These are phyloP conservation scores for Solanum hybrid DNA, from an alignment of 305 asterid genomes.

Conservation along the genomic window DNA sequence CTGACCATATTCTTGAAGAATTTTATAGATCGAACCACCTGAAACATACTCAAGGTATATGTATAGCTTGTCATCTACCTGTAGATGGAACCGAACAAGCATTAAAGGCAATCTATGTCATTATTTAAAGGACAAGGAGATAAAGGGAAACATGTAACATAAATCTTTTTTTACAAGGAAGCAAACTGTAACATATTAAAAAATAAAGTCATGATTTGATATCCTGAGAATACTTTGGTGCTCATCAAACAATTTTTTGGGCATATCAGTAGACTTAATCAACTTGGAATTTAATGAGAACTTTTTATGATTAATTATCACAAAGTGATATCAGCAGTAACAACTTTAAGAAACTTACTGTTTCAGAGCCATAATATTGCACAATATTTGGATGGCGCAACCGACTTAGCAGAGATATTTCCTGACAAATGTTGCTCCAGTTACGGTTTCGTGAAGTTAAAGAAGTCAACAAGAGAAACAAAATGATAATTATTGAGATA, in stretches of 20 bases:
- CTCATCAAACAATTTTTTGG: neutral
- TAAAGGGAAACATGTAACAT: neutral
- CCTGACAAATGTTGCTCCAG: slow-evolving; percentile 30
- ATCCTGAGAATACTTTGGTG: neutral
- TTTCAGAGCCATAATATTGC: slow-evolving; percentile 61
- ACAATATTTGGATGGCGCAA: slow-evolving; percentile 68
- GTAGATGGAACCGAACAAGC: slow-evolving; percentile 9
- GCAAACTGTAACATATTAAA: neutral
- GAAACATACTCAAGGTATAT: slow-evolving; percentile 63
- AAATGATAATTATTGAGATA: neutral
- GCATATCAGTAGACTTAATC: neutral
- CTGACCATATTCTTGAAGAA: slow-evolving; percentile 67
- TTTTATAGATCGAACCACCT: slow-evolving; percentile 66
- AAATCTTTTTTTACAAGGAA: neutral
- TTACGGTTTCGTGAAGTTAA: slow-evolving; percentile 6
- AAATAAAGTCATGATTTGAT: neutral
- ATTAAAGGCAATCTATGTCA: neutral
- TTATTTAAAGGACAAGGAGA: neutral
- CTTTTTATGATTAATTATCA: neutral
- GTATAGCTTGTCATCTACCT: slow-evolving; percentile 53
- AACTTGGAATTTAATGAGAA: neutral
- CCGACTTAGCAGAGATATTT: slow-evolving; percentile 46
- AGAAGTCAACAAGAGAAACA: neutral
- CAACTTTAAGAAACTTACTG: slow-evolving; percentile 29
- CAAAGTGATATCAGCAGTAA: neutral